Evolutionary conservation across 371 early-diverging fungal genomes (phyloP), one percentile per base, ranked within the genome.

Genomic region (Parasitella parasitica): DNA sequence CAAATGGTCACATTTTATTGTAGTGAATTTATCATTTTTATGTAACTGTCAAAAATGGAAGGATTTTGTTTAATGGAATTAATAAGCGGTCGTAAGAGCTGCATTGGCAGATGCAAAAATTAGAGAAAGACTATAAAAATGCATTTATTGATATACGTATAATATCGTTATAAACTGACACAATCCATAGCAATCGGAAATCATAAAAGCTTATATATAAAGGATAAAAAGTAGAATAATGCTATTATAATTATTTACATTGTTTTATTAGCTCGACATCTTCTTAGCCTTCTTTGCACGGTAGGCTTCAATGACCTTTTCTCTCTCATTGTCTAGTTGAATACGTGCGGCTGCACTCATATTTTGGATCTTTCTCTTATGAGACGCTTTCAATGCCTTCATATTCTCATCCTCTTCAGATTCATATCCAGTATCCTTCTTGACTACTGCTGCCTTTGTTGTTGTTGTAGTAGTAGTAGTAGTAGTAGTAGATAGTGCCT

Each of bases 281-380:
- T 58, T 70, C 57, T 83, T 75, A 3, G 77, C 79, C 49, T 83
- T 83, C 39, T 76, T 75, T n/a, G 77, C 79, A 41, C 83, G 58
- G 38, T 83, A 83, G 6, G 71, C 54, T 28, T 70, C 72, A 43
- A 83, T 75, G 13, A 72, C 77, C 28, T 70, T 69, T 32, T 74
- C 72, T 41, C 83, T 75, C 48, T 83, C 81, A 18, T 57, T 60
- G 1, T 80, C 79, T 24, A 83, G 54, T 39, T 68, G 71, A 37
- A 63, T 67, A 32, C 68, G 58, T 22, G 78, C 73, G 3, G 83
- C 73, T 30, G 74, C 74, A 61, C 77, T 77, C 80, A 78, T 75
- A 35, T 73, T 75, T 32, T 71, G 68, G 27, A 75, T 27, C 56
- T 76, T 78, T 58, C 77, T 66, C 53, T 77, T 77, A 32, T 80